Percentiles rank a stretch among this genome's conserved stretches.
Conservation (phyloP, 2,329 filamentous ascomycete genomes). For the Aspergillus pseudonomiae region DNA sequence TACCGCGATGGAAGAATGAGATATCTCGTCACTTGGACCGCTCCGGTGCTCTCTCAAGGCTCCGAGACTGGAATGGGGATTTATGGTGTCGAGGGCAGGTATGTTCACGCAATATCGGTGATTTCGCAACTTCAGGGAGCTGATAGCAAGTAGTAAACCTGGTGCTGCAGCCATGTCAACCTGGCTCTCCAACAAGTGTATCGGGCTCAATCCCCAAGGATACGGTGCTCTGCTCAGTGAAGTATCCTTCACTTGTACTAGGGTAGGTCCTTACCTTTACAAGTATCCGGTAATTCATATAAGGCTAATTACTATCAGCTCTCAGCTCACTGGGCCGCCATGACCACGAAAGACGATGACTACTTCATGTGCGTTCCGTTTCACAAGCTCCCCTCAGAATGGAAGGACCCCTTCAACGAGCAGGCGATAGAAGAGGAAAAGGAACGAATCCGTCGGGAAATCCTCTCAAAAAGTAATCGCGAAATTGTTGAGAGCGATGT, state of each 20-base stretch:
- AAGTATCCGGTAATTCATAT: background rate
- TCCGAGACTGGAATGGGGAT: conserved; percentile 45
- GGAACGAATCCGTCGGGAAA: background rate
- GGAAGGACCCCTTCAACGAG: background rate
- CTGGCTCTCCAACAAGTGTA: conserved; percentile 50
- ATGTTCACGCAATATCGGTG: background rate
- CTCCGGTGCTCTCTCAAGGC: conserved; percentile 45
- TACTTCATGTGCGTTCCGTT: conserved; percentile 10
- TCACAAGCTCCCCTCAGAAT: conserved; percentile 13
- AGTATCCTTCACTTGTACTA: conserved; percentile 48
- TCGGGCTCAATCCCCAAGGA: conserved; percentile 47
- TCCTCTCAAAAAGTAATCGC: conserved; percentile 1
- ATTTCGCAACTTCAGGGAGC: background rate
- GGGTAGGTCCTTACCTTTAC: conserved; percentile 29
- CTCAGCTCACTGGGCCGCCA: background rate
- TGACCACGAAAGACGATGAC: background rate
- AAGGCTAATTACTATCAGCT: background rate
- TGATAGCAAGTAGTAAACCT: conserved; percentile 44
- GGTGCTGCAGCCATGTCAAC: conserved; percentile 51
- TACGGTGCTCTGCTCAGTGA: conserved; percentile 51
- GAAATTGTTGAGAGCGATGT: background rate
- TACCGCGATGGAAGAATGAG: conserved; percentile 50
- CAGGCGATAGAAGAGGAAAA: background rate
- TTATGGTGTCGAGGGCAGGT: conserved; percentile 47
- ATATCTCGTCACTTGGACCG: conserved; percentile 50